These are phyloP conservation scores for Coniochaeta sp. DNA, from an alignment of 2,329 filamentous ascomycete species.

Conservation along the genomic window DNA sequence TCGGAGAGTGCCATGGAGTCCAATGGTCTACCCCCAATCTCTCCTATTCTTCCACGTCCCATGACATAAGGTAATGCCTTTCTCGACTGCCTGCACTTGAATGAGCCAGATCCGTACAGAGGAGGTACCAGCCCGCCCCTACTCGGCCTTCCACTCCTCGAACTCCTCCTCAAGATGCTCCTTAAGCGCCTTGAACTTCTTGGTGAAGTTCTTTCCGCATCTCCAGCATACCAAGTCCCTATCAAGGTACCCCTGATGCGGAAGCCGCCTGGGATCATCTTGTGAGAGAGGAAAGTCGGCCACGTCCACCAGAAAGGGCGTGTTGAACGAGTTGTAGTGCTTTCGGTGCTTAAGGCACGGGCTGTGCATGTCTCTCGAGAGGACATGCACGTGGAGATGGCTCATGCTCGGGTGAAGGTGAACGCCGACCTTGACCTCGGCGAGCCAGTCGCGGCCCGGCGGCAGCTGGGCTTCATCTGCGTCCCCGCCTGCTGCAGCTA, in stretches of 20 bases:
- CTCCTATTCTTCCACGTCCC: too few species aligned
- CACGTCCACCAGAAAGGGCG: slow-evolving; percentile 72
- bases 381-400: slow-evolving; percentile 83
- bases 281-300: slow-evolving; percentile 69
- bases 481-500: slow-evolving; percentile 53
- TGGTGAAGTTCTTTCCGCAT: slow-evolving; percentile 67
- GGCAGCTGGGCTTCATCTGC: slow-evolving; percentile 64
- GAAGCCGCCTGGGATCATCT: slow-evolving; percentile 56
- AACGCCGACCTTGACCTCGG: slow-evolving; percentile 69
- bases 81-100: too few species aligned
- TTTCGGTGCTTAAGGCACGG: slow-evolving; percentile 67
- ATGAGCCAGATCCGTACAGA: not conserved
- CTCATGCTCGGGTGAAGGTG: slow-evolving; percentile 89
- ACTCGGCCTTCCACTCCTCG: slow-evolving; percentile 39
- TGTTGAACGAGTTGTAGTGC: slow-evolving; percentile 90
- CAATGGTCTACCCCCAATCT: too few species aligned
- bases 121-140: not conserved
- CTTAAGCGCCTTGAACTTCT: slow-evolving; percentile 67
- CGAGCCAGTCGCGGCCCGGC: slow-evolving; percentile 67
- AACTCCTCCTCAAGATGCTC: slow-evolving; percentile 59
- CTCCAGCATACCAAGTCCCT: slow-evolving; percentile 75
- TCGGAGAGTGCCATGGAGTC: too few species aligned
- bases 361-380: slow-evolving; percentile 73
- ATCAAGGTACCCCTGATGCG: slow-evolving; percentile 52
- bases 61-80: too few species aligned